Base-by-base conservation (phyloP, 768 basidiomycete genomes). In the Russula sp. region DNA sequence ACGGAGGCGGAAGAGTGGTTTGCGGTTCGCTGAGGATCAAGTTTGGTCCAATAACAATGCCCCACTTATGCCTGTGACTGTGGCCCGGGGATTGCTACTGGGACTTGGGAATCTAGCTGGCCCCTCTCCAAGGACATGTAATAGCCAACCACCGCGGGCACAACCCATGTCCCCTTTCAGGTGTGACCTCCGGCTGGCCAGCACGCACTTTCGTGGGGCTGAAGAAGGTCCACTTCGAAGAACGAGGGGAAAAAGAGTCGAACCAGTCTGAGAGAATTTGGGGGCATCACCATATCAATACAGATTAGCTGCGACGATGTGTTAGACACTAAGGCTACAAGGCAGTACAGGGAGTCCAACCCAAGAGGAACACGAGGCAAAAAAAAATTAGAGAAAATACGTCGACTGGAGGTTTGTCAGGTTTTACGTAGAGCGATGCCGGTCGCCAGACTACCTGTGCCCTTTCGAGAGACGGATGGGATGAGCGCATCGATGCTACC, bases 401-500 rank as follows among this genome's bases (percentile, higher is more conserved):
- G 7, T 4, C 13, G 14, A 41, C 36, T 14, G 10, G 36, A 8
- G 7, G 20, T 32, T 25, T 18, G 47, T 66, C 42, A 65, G 36
- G 49, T 5, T 49, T 59, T 59, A 29, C 66, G 63, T 4, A 61
- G 42, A 3, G 59, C 25, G 13, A 66, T 65, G 18, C 66, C 66
- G 5, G 59, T 34, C 16, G 52, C 56, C 22, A 47, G 51, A 38
- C 50, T 11, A 22, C 59, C 38, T 13, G 61, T 10, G 34, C 52
- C 36, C 32, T 60, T 61, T 32, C 61, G 56, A 58, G 56, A 20
- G 36, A 14, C 13, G 14, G 50, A 7, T 18, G 49, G 36, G 22
- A 34, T 8, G 43, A 57, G 50, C 11, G 35, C 4, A 1, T 38
- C 14, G 5, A 20, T 18, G 3, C 56, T 9, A 22, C 49, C 36